phyloP scores from a whole-genome alignment of 176 grass and related monocot genomes.

The Pharus latifolius region DNA sequence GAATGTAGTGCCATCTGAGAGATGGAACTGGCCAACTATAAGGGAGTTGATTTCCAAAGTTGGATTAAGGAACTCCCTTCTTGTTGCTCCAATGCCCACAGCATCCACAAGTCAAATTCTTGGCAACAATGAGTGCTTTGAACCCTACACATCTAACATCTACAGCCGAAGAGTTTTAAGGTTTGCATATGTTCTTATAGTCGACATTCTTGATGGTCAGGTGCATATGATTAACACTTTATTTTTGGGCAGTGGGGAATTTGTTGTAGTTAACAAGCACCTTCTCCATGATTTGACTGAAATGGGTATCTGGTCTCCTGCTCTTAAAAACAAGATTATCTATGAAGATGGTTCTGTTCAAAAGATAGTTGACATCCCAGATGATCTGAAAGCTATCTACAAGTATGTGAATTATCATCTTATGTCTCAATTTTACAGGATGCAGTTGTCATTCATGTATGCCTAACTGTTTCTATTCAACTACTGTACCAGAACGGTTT shows the following conservation, averaged over 20 bases:
- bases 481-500: slow-evolving; percentile 51
- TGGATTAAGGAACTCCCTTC: slow-evolving; percentile 84
- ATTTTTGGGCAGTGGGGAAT: slow-evolving; percentile 44
- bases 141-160: slow-evolving; percentile 79
- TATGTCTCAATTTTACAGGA: neutral
- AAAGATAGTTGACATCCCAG: slow-evolving; percentile 51
- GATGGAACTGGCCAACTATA: slow-evolving; percentile 66
- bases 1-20: slow-evolving; percentile 54
- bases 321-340: slow-evolving; percentile 69
- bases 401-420: slow-evolving; percentile 29
- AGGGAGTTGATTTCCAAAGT: slow-evolving; percentile 44
- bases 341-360: slow-evolving; percentile 64
- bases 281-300: slow-evolving; percentile 71
- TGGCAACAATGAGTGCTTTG: slow-evolving; percentile 91
- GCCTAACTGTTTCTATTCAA: neutral
- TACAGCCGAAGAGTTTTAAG: slow-evolving; percentile 72
- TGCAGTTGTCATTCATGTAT: neutral
- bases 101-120: slow-evolving; percentile 98
- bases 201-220: neutral
- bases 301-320: slow-evolving; percentile 63
- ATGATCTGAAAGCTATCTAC: slow-evolving; percentile 65
- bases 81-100: slow-evolving; percentile 93
- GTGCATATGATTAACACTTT: neutral
- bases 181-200: slow-evolving; percentile 18
- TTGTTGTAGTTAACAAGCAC: slow-evolving; percentile 85